Conservation (phyloP, 305 asterid genomes). For the Fraxinus angustifolia region DNA sequence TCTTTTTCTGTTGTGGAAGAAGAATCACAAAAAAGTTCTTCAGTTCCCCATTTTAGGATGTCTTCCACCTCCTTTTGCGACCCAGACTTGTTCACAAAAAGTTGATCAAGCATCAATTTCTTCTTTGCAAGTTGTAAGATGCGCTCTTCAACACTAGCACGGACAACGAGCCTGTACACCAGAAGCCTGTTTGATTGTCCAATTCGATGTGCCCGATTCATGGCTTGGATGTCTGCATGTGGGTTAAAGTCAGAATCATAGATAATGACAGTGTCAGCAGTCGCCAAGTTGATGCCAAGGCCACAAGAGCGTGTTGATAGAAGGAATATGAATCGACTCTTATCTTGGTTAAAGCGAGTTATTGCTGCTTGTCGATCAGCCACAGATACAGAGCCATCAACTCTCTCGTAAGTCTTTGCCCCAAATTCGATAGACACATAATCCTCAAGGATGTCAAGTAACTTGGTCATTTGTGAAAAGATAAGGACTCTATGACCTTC, state of each 20-base stretch:
- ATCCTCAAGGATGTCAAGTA: conserved; percentile 96
- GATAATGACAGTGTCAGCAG: conserved; percentile 95
- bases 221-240: conserved; percentile 99
- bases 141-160: conserved; percentile 99
- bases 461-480: conserved; percentile 96
- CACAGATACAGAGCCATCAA: conserved; percentile 95
- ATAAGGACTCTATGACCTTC: conserved; percentile 93
- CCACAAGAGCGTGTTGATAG: conserved; percentile 98
- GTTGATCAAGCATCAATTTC: conserved; percentile 97
- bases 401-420: conserved; percentile 90
- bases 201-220: conserved; percentile 97
- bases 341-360: conserved; percentile 91
- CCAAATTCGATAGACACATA: conserved; percentile 88
- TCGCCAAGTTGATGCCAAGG: conserved; percentile 98
- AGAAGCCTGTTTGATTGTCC: conserved; percentile 95
- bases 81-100: conserved; percentile 91
- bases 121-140: conserved; percentile 98
- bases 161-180: conserved; percentile 96
- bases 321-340: conserved; percentile 86
- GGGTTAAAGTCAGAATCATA: conserved; percentile 99
- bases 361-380: conserved; percentile 89
- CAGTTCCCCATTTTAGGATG: conserved; percentile 96
- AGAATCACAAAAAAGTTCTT: conserved; percentile 86
- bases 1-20: conserved; percentile 46
- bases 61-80: conserved; percentile 97